Percentiles rank a stretch among this genome's conserved stretches.
phyloP scores from a whole-genome alignment of 441 rosid genomes.

The Bruguiera hainesii region DNA sequence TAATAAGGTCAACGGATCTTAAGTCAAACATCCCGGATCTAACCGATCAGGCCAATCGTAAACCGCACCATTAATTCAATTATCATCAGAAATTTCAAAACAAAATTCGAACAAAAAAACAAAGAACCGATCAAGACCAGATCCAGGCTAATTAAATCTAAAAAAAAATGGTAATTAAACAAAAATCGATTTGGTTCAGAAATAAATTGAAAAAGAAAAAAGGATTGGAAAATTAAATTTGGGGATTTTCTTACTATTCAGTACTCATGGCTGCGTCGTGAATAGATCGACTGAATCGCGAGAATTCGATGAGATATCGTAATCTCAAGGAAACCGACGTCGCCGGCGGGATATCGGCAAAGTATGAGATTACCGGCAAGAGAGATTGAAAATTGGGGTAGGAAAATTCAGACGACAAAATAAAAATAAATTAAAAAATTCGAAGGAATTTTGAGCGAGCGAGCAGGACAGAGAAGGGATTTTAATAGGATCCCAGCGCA shows the following conservation, averaged over 20 bases:
- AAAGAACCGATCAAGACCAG: conserved; percentile 5
- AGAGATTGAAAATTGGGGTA: background rate
- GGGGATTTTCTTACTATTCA: conserved; percentile 62
- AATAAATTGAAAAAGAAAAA: no score
- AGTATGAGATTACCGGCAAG: conserved; percentile 14
- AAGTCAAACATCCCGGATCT: conserved; percentile 36
- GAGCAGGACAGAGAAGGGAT: background rate
- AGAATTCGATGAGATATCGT: background rate
- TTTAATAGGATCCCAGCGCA: conserved; percentile 8
- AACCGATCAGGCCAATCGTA: conserved; percentile 11
- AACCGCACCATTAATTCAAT: conserved; percentile 14
- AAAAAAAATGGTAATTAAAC: background rate
- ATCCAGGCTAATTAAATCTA: conserved; percentile 15
- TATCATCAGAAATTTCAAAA: background rate
- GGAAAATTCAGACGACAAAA: background rate
- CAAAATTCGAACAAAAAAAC: background rate
- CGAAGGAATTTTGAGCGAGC: background rate
- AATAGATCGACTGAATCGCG: conserved; percentile 5
- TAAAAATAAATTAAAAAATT: background rate
- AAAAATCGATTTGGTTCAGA: background rate
- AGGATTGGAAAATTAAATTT: background rate
- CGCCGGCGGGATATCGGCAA: conserved; percentile 20
- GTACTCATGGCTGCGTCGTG: conserved; percentile 64
- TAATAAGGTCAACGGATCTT: conserved; percentile 27
- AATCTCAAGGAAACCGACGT: background rate